Base-by-base conservation (phyloP, 2,329 filamentous ascomycete species). In the Hysterium pulicare region DNA sequence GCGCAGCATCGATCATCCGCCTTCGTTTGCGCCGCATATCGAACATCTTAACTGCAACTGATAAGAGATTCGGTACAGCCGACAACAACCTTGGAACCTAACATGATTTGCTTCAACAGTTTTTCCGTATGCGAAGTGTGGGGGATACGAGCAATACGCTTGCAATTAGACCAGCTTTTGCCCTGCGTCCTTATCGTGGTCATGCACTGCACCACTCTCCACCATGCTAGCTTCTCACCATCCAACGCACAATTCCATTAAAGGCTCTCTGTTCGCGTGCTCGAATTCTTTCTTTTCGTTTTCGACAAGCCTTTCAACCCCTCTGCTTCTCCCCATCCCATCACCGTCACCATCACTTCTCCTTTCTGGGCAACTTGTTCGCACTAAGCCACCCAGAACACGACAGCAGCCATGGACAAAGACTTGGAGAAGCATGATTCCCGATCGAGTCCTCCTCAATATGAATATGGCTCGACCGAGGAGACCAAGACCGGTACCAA, bases 381-480 rank as follows among this genome's bases (percentile, higher is more conserved):
- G 10, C n/a, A 10, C 9, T 17, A 9, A n/a, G 8, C 28, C n/a
- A 6, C 21, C 23, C 17, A 21, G 6, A 13, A 9, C 34, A 3
- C 13, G n/a, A 21, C 5, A 20, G 20, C 4, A 11, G 24, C 11
- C 33, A 42, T 37, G 34, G 26, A 38, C 28, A 45, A 45, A 15
- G 43, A 45, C 34, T 5, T 45, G 8, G 43, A 45, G 33, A 45
- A 45, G 39, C 19, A n/a, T 16, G 21, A 21, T 15, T 31, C 10
- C 11, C 13, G 13, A 6, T 5, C 26, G 19, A 17, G 5, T 9
- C 26, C 50, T 2, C 48, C 47, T 2, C 34, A 43, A 19, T 53
- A 52, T 33, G 51, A 47, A 13, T 46, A 50, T 45, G 53, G 51
- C 7, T 22, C 19, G 28, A 35, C 48, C 4, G 48, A 44, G 21